Percentiles rank a stretch among this genome's conserved stretches.
These are phyloP conservation scores for Phyllosticta paracitricarpa DNA, from an alignment of 2,329 filamentous ascomycete genomes.

Conservation along the genomic window DNA sequence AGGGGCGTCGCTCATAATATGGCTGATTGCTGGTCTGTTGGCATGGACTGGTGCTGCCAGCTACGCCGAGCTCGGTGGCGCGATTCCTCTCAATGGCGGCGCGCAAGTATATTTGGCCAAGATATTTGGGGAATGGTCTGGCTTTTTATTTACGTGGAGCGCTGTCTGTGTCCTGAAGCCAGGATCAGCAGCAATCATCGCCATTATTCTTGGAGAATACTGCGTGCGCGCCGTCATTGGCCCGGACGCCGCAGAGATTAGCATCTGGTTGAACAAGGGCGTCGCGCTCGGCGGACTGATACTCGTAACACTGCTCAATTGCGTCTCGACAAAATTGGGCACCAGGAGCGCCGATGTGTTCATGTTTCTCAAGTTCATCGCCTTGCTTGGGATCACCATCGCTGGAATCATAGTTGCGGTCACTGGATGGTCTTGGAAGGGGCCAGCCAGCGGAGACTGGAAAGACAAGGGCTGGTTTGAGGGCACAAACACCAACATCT, in stretches of 20 bases:
- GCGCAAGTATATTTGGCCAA: slow-evolving; percentile 90
- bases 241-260: slow-evolving; percentile 71
- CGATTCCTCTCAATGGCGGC: slow-evolving; percentile 90
- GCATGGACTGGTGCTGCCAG: slow-evolving; percentile 95
- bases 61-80: slow-evolving; percentile 90
- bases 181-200: slow-evolving; percentile 83
- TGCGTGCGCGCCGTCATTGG: slow-evolving; percentile 80
- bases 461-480: slow-evolving; percentile 82
- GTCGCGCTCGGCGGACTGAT: slow-evolving; percentile 71
- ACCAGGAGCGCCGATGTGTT: slow-evolving; percentile 83
- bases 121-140: slow-evolving; percentile 87
- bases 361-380: slow-evolving; percentile 95
- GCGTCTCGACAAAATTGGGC: slow-evolving; percentile 78
- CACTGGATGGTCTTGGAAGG: slow-evolving; percentile 72
- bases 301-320: slow-evolving; percentile 75
- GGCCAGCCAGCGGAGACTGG: slow-evolving; percentile 72
- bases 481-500: slow-evolving; percentile 67
- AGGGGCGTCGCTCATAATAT: slow-evolving; percentile 82
- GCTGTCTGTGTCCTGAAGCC: slow-evolving; percentile 91
- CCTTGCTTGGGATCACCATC: slow-evolving; percentile 74
- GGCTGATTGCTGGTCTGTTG: slow-evolving; percentile 80
- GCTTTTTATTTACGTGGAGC: slow-evolving; percentile 94
- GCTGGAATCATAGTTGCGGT: slow-evolving; percentile 81
- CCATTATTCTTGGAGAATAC: slow-evolving; percentile 98
- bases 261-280: slow-evolving; percentile 80